Conservation (phyloP, 1,284 basidiomycete genomes). For the Stygiomarasmius scandens region DNA sequence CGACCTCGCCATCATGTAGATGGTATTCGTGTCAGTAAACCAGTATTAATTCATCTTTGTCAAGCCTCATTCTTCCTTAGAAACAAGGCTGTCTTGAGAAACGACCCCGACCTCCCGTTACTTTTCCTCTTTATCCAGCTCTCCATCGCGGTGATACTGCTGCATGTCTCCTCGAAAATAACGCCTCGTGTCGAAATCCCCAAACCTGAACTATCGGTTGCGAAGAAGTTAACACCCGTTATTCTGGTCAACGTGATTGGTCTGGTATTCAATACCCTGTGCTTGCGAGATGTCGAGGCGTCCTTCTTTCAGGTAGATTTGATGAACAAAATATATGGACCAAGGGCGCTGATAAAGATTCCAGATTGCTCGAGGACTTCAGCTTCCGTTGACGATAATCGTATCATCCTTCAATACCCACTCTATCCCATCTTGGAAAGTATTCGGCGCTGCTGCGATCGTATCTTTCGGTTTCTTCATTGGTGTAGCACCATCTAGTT, state of each 20-base stretch:
- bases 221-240: conserved; percentile 63
- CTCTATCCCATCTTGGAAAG: conserved; percentile 47
- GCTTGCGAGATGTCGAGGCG: conserved; percentile 74
- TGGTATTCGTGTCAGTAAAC: conserved; percentile 64
- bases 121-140: conserved; percentile 73
- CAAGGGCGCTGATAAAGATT: background rate
- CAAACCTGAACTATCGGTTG: conserved; percentile 48
- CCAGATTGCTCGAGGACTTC: conserved; percentile 79
- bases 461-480: conserved; percentile 69
- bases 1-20: conserved; percentile 37
- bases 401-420: conserved; percentile 58
- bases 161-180: conserved; percentile 44
- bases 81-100: conserved; percentile 77
- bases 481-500: conserved; percentile 56
- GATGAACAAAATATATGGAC: background rate
- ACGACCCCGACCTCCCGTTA: conserved; percentile 67
- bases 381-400: conserved; percentile 74
- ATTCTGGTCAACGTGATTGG: conserved; percentile 70
- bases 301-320: conserved; percentile 70
- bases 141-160: conserved; percentile 64
- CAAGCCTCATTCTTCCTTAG: conserved; percentile 31
- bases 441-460: conserved; percentile 53
- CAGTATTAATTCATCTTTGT: background rate
- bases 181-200: conserved; percentile 59
- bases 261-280: conserved; percentile 77